Evolutionary conservation across 2,329 filamentous ascomycete species (phyloP), one percentile per base, ranked within the genome.

Genomic region (Fusarium anthophilum): DNA sequence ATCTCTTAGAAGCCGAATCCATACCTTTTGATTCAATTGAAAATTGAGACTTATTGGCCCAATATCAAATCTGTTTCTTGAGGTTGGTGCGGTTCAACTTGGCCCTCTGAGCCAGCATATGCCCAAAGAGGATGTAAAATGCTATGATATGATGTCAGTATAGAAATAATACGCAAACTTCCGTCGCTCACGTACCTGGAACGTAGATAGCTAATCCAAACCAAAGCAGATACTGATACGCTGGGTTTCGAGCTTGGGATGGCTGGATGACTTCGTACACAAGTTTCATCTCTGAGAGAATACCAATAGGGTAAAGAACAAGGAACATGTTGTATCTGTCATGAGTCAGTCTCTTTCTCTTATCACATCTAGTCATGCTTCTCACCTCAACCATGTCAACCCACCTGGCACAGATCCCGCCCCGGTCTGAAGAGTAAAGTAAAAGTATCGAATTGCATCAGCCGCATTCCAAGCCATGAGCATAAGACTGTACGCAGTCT

Each of bases 71-170:
- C 4, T 63, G 26, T 22, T 70, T 73, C 15, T 59, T 48, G 15
- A 18, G 17, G 6, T 3, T 56, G 11, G 35, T 2, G 0, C 66
- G 56, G 24, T 54, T 56, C 22, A 68, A 7, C 39, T 77, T 76
- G 2, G 74, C 72, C n/a, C 74, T 54, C 18, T 77, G 75, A n/a
- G 64, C 14, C 6, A 77, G 26, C 75, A 77, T 77, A 1, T 77
- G 75, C 2, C 75, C 75, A 8, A 63, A 77, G 0, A 77, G 50
- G 0, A 76, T 28, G 12, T 77, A 76, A 2, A 75, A 75, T 1
- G 72, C 73, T 74, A 20, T 3, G 1, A 6, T 26, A 2, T 3
- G 8, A 18, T 18, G 14, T 69, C 13, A 66, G 47, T 15, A 58
- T 50, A 9, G 3, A 18, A 5, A 3, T 12, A 6, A 13, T n/a